Evolutionary conservation across 139 green algal species (phyloP).

Genomic region (Chlorella sp.): DNA sequence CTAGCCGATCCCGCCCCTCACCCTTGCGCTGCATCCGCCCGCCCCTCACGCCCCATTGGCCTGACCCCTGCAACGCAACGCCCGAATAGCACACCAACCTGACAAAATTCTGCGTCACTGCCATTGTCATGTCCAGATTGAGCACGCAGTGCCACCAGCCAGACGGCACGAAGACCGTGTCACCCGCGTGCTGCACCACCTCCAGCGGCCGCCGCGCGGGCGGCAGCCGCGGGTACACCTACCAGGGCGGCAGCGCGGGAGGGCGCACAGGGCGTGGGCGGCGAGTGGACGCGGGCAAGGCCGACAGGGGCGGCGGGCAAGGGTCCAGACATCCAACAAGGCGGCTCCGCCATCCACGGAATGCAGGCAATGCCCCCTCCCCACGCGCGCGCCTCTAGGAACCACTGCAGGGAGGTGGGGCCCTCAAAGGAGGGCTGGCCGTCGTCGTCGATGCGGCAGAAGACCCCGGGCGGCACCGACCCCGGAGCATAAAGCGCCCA

Average conservation of each 20-base stretch:
- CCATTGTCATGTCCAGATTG: slow-evolving; percentile 78
- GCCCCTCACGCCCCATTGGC: no score
- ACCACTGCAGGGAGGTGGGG: slow-evolving; percentile 45
- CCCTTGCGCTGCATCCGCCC: no score
- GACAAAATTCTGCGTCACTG: slow-evolving; percentile 80
- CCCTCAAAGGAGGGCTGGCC: slow-evolving; percentile 7
- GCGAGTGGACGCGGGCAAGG: not conserved
- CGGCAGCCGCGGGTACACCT: slow-evolving; percentile 16
- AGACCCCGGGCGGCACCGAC: slow-evolving; percentile 24
- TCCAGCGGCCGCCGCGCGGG: slow-evolving; percentile 43
- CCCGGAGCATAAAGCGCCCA: slow-evolving; percentile 77
- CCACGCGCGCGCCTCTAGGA: slow-evolving; percentile 51
- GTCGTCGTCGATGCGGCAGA: not conserved
- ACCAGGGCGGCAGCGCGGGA: no score
- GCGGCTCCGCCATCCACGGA: not conserved
- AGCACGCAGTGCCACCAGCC: slow-evolving; percentile 85
- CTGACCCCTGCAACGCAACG: no score
- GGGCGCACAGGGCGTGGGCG: not conserved
- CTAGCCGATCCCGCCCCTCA: no score
- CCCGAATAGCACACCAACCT: no score
- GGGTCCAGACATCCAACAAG: not conserved
- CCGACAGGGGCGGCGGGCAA: not conserved
- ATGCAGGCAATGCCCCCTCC: slow-evolving; percentile 49
- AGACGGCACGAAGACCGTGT: slow-evolving; percentile 74
- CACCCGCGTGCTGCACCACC: slow-evolving; percentile 71